These are phyloP conservation scores for Puccinia polysora DNA, from an alignment of 1,284 basidiomycete species.

Conservation along the genomic window DNA sequence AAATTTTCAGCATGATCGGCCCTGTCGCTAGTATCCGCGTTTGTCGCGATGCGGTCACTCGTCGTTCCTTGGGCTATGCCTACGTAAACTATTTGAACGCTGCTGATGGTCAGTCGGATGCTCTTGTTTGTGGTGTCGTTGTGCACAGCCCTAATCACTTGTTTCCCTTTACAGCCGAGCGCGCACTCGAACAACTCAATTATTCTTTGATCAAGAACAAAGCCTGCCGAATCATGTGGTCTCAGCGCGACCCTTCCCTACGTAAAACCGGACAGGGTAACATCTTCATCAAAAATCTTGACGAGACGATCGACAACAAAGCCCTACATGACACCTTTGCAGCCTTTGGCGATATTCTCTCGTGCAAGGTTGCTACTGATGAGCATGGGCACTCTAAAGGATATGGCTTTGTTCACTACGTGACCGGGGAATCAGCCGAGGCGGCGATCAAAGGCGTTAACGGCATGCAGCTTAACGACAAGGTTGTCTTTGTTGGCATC, in stretches of 20 bases:
- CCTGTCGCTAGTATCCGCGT: constrained; percentile 98
- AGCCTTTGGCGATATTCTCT: constrained; percentile 96
- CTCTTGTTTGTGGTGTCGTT: constrained; percentile 40
- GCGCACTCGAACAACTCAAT: constrained; percentile 98
- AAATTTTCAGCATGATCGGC: constrained; percentile 99
- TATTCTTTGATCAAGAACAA: constrained; percentile 98
- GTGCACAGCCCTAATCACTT: not conserved
- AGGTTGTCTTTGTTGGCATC: constrained; percentile 96
- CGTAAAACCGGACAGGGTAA: constrained; percentile 99
- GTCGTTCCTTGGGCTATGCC: constrained; percentile 98
- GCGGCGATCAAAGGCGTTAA: constrained; percentile 97
- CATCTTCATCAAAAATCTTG: constrained; percentile 99
- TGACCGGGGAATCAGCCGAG: constrained; percentile 93
- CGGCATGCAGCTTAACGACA: constrained; percentile 98
- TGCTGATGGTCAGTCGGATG: constrained; percentile 68
- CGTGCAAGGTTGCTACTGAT: constrained; percentile 98
- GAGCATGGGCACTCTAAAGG: constrained; percentile 82
- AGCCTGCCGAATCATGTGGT: constrained; percentile 99
- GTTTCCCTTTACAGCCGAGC: constrained; percentile 64
- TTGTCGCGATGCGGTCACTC: constrained; percentile 98
- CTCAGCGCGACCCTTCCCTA: constrained; percentile 96
- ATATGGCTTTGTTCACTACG: constrained; percentile 99
- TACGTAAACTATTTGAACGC: constrained; percentile 99
- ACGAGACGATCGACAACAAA: constrained; percentile 98
- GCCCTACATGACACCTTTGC: constrained; percentile 99